Conservation (phyloP, 2,329 filamentous ascomycete genomes). For the Botrytis paeoniae region DNA sequence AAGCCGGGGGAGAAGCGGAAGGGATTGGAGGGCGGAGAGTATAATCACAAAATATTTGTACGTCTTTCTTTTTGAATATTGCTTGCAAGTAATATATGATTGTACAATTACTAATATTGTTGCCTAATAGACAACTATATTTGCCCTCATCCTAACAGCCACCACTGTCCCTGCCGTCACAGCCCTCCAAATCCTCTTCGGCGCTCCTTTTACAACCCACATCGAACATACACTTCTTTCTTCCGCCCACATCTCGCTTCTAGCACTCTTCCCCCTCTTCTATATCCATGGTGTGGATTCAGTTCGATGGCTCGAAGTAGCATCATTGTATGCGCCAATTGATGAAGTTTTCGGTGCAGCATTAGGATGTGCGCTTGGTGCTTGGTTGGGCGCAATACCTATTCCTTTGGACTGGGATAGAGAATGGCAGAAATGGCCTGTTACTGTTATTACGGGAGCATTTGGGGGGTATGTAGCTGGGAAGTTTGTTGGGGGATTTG, state of each 20-base stretch:
- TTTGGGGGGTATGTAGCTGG: slow-evolving; percentile 77
- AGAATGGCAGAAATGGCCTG: slow-evolving; percentile 98
- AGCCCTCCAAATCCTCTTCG: slow-evolving; percentile 72
- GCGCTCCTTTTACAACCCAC: slow-evolving; percentile 84
- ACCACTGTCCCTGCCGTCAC: slow-evolving; percentile 53
- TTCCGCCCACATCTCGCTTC: slow-evolving; percentile 75
- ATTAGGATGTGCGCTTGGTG: slow-evolving; percentile 74
- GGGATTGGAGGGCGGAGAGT: slow-evolving; percentile 29
- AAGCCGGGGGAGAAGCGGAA: slow-evolving; percentile 56
- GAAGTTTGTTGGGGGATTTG: slow-evolving; percentile 53
- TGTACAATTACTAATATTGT: not conserved
- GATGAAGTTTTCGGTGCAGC: slow-evolving; percentile 83
- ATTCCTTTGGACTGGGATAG: slow-evolving; percentile 98
- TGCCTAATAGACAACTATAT: slow-evolving; percentile 45
- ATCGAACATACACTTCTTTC: slow-evolving; percentile 73
- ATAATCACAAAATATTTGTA: slow-evolving; percentile 24
- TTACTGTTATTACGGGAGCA: slow-evolving; percentile 81
- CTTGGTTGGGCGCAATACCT: slow-evolving; percentile 90
- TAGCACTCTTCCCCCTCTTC: slow-evolving; percentile 75
- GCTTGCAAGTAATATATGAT: not conserved
- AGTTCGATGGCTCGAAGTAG: slow-evolving; percentile 66
- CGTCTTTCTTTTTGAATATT: not conserved
- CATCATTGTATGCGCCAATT: slow-evolving; percentile 65
- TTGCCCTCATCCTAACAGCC: slow-evolving; percentile 58
- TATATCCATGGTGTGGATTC: slow-evolving; percentile 80